These are phyloP conservation scores for Polyplosphaeria fusca DNA, from an alignment of 495 filamentous ascomycete species.

Conservation along the genomic window DNA sequence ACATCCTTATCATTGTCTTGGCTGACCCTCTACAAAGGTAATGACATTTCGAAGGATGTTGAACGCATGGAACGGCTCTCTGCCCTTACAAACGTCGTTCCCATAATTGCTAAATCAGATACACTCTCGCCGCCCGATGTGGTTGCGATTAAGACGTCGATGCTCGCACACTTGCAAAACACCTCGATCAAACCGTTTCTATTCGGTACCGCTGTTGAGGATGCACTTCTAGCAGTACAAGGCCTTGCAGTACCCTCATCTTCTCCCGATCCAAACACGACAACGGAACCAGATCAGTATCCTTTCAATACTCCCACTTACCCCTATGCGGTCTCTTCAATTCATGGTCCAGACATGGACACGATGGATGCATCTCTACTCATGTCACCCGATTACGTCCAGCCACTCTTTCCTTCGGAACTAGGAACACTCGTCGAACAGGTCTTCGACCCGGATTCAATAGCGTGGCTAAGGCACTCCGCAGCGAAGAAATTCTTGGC, in stretches of 20 bases:
- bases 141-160: constrained; percentile 57
- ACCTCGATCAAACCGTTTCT: constrained; percentile 66
- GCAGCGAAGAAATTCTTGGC: constrained; percentile 78
- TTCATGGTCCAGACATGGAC: constrained; percentile 70
- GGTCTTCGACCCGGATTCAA: constrained; percentile 74
- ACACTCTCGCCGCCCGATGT: constrained; percentile 60
- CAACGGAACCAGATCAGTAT: constrained; percentile 4
- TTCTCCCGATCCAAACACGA: not conserved
- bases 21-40: constrained; percentile 43
- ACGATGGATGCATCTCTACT: constrained; percentile 93
- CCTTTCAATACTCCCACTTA: constrained; percentile 25
- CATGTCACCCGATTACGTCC: constrained; percentile 91
- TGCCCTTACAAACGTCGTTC: constrained; percentile 80
- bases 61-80: constrained; percentile 72
- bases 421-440: constrained; percentile 64
- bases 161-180: constrained; percentile 57
- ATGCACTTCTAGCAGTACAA: constrained; percentile 23
- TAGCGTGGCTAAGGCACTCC: constrained; percentile 81
- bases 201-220: constrained; percentile 49
- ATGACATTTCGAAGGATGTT: constrained; percentile 68
- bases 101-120: constrained; percentile 78
- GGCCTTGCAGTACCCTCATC: constrained; percentile 9
- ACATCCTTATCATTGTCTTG: not conserved
- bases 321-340: constrained; percentile 81
- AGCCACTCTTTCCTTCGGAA: constrained; percentile 78